phyloP scores from a whole-genome alignment of 2,329 filamentous ascomycete genomes.

The Cladosporium austrohemisphaericum region DNA sequence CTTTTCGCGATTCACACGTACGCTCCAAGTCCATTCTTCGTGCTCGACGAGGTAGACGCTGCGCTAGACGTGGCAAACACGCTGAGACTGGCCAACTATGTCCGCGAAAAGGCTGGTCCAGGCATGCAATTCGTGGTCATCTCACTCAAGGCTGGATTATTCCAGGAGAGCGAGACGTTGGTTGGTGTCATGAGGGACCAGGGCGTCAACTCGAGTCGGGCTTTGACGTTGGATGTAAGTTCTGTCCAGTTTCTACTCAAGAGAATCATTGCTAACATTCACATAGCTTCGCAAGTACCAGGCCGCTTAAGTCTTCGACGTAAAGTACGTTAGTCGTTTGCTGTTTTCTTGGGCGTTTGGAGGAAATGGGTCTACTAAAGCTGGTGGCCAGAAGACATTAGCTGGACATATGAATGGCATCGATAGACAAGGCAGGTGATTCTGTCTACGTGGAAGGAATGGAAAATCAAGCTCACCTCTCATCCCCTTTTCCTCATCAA shows the following conservation, averaged over 20 bases:
- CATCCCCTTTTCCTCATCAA: too few species aligned
- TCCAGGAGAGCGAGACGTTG: slow-evolving; percentile 92
- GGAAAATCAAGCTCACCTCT: too few species aligned
- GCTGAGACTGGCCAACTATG: slow-evolving; percentile 92
- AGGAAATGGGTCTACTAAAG: too few species aligned
- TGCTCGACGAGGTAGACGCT: slow-evolving; percentile 95
- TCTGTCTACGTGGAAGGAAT: too few species aligned
- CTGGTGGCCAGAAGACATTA: background rate
- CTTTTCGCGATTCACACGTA: slow-evolving; percentile 96
- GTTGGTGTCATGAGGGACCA: slow-evolving; percentile 96
- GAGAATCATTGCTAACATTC: background rate
- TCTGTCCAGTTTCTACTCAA: background rate
- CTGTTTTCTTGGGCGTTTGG: too few species aligned
- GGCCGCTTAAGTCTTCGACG: background rate
- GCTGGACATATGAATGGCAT: too few species aligned
- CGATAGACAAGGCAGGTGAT: too few species aligned
- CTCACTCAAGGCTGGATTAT: slow-evolving; percentile 88
- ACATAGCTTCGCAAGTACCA: slow-evolving; percentile 12
- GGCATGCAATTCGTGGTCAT: slow-evolving; percentile 99
- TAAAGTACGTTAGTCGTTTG: too few species aligned
- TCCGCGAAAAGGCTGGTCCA: slow-evolving; percentile 85
- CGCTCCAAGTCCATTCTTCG: slow-evolving; percentile 94
- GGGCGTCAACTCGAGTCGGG: slow-evolving; percentile 84
- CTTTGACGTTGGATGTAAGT: slow-evolving; percentile 92
- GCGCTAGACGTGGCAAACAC: slow-evolving; percentile 98